Percentiles rank a stretch among this genome's conserved stretches.
Evolutionary conservation across 208 protist genomes (phyloP).

Genomic region (Trypanosoma cruzi): DNA sequence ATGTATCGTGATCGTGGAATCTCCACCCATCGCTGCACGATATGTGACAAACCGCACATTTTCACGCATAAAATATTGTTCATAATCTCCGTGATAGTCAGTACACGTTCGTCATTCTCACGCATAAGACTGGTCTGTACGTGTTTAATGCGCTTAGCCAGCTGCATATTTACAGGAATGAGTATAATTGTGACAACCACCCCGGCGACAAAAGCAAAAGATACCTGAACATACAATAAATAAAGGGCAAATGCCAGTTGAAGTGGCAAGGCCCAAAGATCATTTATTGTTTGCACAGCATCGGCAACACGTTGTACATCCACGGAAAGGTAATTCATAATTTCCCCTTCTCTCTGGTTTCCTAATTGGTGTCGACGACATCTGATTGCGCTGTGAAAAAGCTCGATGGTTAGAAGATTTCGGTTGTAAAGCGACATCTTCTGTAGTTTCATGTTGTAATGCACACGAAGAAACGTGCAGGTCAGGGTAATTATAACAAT

Average conservation of each 20-base stretch:
- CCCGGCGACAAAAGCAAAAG: slow-evolving; percentile 38
- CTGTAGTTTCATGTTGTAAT: slow-evolving; percentile 34
- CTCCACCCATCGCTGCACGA: slow-evolving; percentile 24
- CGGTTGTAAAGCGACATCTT: slow-evolving; percentile 25
- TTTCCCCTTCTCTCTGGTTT: slow-evolving; percentile 26
- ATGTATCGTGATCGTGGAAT: slow-evolving; percentile 27
- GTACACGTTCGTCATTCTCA: slow-evolving; percentile 38
- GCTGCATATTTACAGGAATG: slow-evolving; percentile 30
- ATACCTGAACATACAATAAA: slow-evolving; percentile 36
- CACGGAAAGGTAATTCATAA: slow-evolving; percentile 35
- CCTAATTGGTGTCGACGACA: slow-evolving; percentile 20
- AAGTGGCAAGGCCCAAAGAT: slow-evolving; percentile 38
- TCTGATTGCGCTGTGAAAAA: slow-evolving; percentile 20
- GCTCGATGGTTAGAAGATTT: slow-evolving; percentile 22
- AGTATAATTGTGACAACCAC: slow-evolving; percentile 27
- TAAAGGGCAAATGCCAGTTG: slow-evolving; percentile 29
- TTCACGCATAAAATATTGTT: slow-evolving; percentile 36
- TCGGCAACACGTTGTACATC: slow-evolving; percentile 35
- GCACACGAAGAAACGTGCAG: slow-evolving; percentile 29
- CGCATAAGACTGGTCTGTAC: slow-evolving; percentile 25
- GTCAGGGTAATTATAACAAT: slow-evolving; percentile 19
- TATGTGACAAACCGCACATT: slow-evolving; percentile 29
- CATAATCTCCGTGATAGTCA: slow-evolving; percentile 29
- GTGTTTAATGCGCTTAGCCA: slow-evolving; percentile 30
- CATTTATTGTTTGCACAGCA: slow-evolving; percentile 22